Percentiles rank a stretch among this genome's conserved stretches.
Evolutionary conservation across 352 stramenopile genomes (phyloP).

Genomic region (Aphanomyces stellatus): DNA sequence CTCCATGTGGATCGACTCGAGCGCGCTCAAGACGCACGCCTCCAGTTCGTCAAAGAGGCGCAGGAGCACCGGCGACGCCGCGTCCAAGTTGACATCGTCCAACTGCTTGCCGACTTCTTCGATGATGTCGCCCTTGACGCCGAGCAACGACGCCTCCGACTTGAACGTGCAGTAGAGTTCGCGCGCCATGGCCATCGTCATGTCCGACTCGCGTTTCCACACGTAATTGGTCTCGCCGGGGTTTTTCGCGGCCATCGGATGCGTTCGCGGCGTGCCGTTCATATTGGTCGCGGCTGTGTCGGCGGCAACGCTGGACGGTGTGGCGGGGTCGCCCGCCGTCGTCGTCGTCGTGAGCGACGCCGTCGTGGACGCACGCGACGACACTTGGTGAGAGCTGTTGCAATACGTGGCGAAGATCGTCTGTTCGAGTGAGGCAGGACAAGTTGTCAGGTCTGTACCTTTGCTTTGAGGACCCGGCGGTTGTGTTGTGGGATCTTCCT

Average conservation of each 20-base stretch:
- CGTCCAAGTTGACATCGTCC: slow-evolving; percentile 49
- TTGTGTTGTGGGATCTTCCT: slow-evolving; percentile 38
- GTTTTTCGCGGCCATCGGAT: not conserved
- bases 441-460: slow-evolving; percentile 53
- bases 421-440: slow-evolving; percentile 19
- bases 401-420: not conserved
- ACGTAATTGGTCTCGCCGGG: slow-evolving; percentile 14
- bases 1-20: slow-evolving; percentile 56
- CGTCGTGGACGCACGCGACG: not conserved
- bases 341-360: slow-evolving; percentile 10
- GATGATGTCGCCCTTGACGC: not conserved
- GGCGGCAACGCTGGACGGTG: not conserved
- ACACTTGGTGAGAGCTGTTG: no score
- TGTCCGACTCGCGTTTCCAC: slow-evolving; percentile 14
- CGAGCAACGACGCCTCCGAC: not conserved
- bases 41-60: slow-evolving; percentile 71
- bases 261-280: not conserved
- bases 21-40: slow-evolving; percentile 52
- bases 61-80: slow-evolving; percentile 36
- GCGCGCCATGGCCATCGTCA: not conserved
- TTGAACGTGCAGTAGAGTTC: slow-evolving; percentile 15
- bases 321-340: slow-evolving; percentile 11
- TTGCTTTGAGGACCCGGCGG: slow-evolving; percentile 37
- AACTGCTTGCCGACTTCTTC: slow-evolving; percentile 31
- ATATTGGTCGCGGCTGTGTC: not conserved